Base-by-base conservation (phyloP, 1,139 yeast species). In the Zygosaccharomyces sapae region DNA sequence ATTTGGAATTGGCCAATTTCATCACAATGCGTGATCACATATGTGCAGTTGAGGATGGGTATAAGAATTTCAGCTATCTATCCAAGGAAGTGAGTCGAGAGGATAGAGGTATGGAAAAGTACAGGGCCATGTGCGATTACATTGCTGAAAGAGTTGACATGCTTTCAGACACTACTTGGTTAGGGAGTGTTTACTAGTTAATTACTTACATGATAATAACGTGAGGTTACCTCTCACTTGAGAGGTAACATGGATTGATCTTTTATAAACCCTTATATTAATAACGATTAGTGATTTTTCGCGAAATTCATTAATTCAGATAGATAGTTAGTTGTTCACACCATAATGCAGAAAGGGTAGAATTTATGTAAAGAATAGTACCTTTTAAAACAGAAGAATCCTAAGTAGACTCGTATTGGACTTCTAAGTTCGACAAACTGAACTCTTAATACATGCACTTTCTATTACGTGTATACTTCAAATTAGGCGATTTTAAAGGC, bases 1-100 rank as follows among this genome's bases (percentile, higher is more conserved):
- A 65, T 50, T 46, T 65, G 18, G 68, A 64, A 50, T 52, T 59
- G 10, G 63, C 57, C 45, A 60, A 58, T 42, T 63, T 61, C 52
- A 48, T 50, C 33, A 47, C 54, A 3, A 58, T 60, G 46, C 45
- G 61, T 8, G 56, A 63, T 19, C 44, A 50, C 22, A 46, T 64
- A 13, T 65, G 69, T 45, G 39, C 40, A 2, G 40, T 50, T 2
- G 45, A 48, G 16, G 45, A 48, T 25, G 51, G 51, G 1, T 45
- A 44, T 37, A 50, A 46, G 2, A 47, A 52, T 22, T 63, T 63
- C 56, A 56, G 55, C 31, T 61, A 62, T 44, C 27, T 62, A 30
- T 56, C 49, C n/a, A 56, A 56, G 7, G 47, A 49, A 10, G 47
- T 62, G 10, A 37, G 44, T 9, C 33, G 30, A 7, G 22, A 9